Conservation (phyloP, 306 rosid genomes). For the Acacia crassicarpa region DNA sequence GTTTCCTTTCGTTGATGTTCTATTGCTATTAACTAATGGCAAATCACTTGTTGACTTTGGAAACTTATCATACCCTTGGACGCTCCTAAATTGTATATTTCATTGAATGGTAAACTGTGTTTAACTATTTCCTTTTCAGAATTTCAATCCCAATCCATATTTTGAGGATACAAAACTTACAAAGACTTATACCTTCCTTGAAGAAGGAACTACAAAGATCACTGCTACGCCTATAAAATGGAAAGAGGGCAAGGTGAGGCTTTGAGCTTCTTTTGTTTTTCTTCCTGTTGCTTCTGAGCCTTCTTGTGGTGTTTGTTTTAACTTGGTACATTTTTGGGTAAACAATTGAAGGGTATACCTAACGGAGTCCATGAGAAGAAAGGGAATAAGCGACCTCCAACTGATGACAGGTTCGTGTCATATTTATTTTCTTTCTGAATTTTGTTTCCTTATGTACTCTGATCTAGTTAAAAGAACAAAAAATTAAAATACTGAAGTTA, state of each 20-base stretch:
- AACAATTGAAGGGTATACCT: slow-evolving; percentile 46
- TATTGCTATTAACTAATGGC: neutral
- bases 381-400: slow-evolving; percentile 62
- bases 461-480: neutral
- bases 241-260: slow-evolving; percentile 90
- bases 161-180: slow-evolving; percentile 84
- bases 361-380: slow-evolving; percentile 68
- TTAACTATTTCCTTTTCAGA: slow-evolving; percentile 46
- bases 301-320: neutral
- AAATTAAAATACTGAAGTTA: neutral
- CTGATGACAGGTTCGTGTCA: slow-evolving; percentile 55
- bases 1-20: neutral
- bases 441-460: neutral
- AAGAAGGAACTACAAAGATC: slow-evolving; percentile 84
- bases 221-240: slow-evolving; percentile 90
- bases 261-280: neutral
- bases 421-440: neutral
- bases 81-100: neutral
- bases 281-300: neutral
- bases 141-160: slow-evolving; percentile 81
- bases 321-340: neutral
- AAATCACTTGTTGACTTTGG: neutral
- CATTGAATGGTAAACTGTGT: neutral
- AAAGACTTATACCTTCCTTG: slow-evolving; percentile 86
- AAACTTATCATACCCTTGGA: slow-evolving; percentile 4